Base-by-base conservation (phyloP, 495 filamentous ascomycete genomes). In the Hypoxylon intermedium region DNA sequence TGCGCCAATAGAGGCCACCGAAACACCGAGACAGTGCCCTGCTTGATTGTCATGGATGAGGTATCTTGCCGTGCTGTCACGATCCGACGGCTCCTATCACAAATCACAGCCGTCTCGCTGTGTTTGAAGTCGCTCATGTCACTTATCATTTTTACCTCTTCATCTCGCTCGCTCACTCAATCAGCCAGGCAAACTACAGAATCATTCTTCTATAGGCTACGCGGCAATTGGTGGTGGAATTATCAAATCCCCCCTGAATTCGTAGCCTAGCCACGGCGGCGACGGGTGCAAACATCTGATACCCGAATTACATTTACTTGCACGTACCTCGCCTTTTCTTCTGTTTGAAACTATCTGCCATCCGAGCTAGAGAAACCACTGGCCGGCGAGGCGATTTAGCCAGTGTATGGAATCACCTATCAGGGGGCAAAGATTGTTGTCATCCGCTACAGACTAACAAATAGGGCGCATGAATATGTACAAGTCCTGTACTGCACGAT, bases 51-150 rank as follows among this genome's bases (percentile, higher is more conserved):
- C 52, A 60, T 64, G 56, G 62, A 65, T 57, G 48, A 60, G 52
- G 62, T 28, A 55, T 57, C 46, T 48, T 65, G 56, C 56, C 62
- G 56, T 55, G 44, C 52, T 54, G 62, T 60, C 52, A 57, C 62
- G 56, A 60, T 65, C 62, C 62, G 62, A 65, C 42, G 56, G 61
- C 45, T 48, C 34, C 33, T 31, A 52, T 65, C 41, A 46, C 56
- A 18, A 53, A 60, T 65, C 47, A 60, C 51, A 52, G 37, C 60
- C 54, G 53, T 33, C 46, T 26, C 24, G 7, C 31, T 24, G 42
- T 24, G 56, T 15, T 24, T 30, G 41, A 26, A 33, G 46, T 30
- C 24, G 43, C 24, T 37, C 52, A 40, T 54, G 41, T 59, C 62
- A 59, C 43, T 43, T 58, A 19, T 13, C 9, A n/a, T 33, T 40